Evolutionary conservation across 352 stramenopile genomes (phyloP), one percentile per base, ranked within the genome.

Genomic region (Pythium scleroteichum): DNA sequence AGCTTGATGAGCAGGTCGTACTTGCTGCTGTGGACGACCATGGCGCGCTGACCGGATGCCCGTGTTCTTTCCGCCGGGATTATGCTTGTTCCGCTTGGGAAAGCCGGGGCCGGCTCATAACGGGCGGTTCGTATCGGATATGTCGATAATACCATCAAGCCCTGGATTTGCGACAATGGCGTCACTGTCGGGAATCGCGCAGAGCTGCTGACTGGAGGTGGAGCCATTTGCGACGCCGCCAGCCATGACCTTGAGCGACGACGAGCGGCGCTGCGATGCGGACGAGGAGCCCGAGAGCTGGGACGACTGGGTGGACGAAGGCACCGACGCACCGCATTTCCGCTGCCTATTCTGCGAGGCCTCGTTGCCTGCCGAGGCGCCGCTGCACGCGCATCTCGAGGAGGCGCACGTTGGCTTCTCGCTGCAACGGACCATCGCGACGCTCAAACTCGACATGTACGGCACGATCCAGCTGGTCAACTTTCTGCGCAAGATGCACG

Each of bases 1-100:
- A 95, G 83, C 75, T 95, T 95, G 62, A 95, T 90, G 53, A 95
- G 82, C 61, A 95, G 71, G 59, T 95, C 85, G 71, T 95, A 95
- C 70, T 95, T 95, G 80, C 83, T 93, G 74, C 85, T 95, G 65
- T 92, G 85, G 26, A 64, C 56, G 51, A 87, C 78, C 73, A 89
- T 68, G 38, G 46, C 23, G 51, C 10, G 41, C 29, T 35, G 29
- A 35, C 5, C 10, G 5, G 29, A 5, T 35, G 29, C 29, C 29
- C 29, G 29, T 35, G 29, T 35, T 26, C 41, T 10, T 48, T n/a
- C n/a, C n/a, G n/a, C n/a, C n/a, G n/a, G n/a, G n/a, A n/a, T n/a
- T n/a, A n/a, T n/a, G n/a, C n/a, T n/a, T n/a, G n/a, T n/a, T n/a
- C n/a, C n/a, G n/a, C n/a, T n/a, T n/a, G n/a, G n/a, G n/a, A n/a